Percentiles rank a stretch among this genome's conserved stretches.
These are phyloP conservation scores for Mimosa pudica DNA, from an alignment of 306 rosid genomes.

Conservation along the genomic window DNA sequence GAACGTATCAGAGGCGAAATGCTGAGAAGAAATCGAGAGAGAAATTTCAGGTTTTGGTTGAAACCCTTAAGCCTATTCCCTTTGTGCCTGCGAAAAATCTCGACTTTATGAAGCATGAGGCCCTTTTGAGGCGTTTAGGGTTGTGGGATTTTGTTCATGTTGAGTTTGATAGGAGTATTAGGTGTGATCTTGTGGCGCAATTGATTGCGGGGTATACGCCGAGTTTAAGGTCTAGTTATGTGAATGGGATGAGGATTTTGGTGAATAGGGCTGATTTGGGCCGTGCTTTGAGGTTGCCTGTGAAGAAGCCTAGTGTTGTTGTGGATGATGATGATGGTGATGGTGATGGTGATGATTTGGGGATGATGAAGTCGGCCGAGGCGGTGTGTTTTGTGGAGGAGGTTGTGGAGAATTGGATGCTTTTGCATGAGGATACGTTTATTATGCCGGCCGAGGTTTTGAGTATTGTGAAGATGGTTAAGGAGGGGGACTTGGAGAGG, in stretches of 20 bases:
- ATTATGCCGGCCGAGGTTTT: conserved; percentile 62
- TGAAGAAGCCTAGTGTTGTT: conserved; percentile 39
- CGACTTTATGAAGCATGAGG: conserved; percentile 60
- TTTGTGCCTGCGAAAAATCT: conserved; percentile 61
- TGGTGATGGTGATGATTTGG: conserved; percentile 31
- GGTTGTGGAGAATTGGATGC: conserved; percentile 72
- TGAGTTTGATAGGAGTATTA: conserved; percentile 61
- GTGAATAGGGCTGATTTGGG: conserved; percentile 75
- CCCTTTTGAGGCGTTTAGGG: conserved; percentile 69
- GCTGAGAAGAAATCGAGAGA: conserved; percentile 48
- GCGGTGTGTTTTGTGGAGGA: conserved; percentile 57
- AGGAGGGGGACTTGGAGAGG: conserved; percentile 64
- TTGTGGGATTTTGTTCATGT: conserved; percentile 80
- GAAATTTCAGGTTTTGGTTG: conserved; percentile 54
- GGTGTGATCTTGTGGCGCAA: conserved; percentile 62
- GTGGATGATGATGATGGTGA: conserved; percentile 35
- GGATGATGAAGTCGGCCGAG: conserved; percentile 40
- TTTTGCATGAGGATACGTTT: conserved; percentile 74
- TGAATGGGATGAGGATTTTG: conserved; percentile 44
- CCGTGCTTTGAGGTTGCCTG: conserved; percentile 73
- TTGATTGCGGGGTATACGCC: conserved; percentile 57
- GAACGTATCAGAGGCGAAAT: conserved; percentile 30
- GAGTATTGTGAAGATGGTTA: conserved; percentile 44
- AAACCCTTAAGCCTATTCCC: conserved; percentile 72
- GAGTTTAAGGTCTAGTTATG: conserved; percentile 44